phyloP scores from a whole-genome alignment of 2,329 filamentous ascomycete genomes.

The Aureobasidium sp. region DNA sequence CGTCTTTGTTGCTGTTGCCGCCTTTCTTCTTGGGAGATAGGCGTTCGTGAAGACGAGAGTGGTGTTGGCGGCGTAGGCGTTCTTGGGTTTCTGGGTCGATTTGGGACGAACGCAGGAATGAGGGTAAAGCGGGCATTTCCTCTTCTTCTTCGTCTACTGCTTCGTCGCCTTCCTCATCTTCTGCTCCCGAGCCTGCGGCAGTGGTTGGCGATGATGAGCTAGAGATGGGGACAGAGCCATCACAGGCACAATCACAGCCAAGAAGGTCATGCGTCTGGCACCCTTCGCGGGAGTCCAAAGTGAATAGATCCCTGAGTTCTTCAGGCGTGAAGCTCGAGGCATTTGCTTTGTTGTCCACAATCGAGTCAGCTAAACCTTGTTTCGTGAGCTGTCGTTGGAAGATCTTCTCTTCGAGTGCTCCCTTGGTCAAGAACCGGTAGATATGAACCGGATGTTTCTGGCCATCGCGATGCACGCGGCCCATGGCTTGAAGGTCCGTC shows the following conservation, averaged over 20 bases:
- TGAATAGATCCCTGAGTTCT: conserved; percentile 61
- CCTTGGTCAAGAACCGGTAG: conserved; percentile 61
- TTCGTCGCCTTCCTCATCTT: conserved; percentile 11
- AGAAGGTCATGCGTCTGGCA: conserved; percentile 65
- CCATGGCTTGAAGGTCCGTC: conserved; percentile 68
- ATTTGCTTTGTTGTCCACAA: conserved; percentile 60
- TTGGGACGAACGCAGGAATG: conserved; percentile 33
- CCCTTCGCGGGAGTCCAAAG: conserved; percentile 51
- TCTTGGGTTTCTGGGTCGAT: conserved; percentile 43
- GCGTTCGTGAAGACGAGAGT: conserved; percentile 20
- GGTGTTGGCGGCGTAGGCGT: conserved; percentile 30
- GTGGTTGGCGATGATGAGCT: neutral
- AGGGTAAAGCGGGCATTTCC: conserved; percentile 27
- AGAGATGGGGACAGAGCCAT: neutral
- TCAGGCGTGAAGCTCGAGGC: conserved; percentile 57
- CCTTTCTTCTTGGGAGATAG: conserved; percentile 21
- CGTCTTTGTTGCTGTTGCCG: conserved; percentile 27
- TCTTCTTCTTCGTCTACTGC: conserved; percentile 25
- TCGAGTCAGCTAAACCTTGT: conserved; percentile 61
- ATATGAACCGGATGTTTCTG: conserved; percentile 62
- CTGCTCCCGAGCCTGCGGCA: neutral
- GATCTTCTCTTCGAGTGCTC: conserved; percentile 67
- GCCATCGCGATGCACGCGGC: conserved; percentile 65
- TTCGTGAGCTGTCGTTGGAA: conserved; percentile 68
- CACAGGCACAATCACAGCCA: conserved; percentile 54